Evolutionary conservation across 1,139 yeast genomes (phyloP), one percentile per base, ranked within the genome.

Genomic region (Taphrina communis): DNA sequence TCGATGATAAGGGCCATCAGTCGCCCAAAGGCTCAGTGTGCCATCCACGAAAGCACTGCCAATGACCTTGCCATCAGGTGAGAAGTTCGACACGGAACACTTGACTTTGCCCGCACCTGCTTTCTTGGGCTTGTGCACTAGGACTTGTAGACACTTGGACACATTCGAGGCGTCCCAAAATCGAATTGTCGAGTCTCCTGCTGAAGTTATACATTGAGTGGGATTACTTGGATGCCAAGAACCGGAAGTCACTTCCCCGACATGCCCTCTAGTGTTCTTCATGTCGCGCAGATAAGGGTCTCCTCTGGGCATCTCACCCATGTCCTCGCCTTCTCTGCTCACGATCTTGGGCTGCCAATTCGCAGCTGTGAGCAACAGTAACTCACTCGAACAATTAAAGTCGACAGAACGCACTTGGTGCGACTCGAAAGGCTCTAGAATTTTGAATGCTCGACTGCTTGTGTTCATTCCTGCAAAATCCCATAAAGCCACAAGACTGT

Each of bases 251-350:
- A 79, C 72, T 57, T 75, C 79, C 0, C 80, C 78, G 1, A 75
- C 73, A 72, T 79, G 82, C 7, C 82, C 82, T 60, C 75, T 76
- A 1, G 82, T 79, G 70, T 78, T 78, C 67, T 75, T 76, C 76
- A 78, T 74, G 68, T 79, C 81, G 36, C 78, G 76, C 14, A 79
- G 72, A 69, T 79, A 79, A 77, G 78, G 77, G 60, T 79, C 82
- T 6, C 82, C 82, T 1, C 76, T 72, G 5, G 72, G 73, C 59
- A 71, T 78, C 65, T 76, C 78, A 0, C 74, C 76, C 6, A 75
- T 56, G 19, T 72, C 74, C 7, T 67, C 59, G 7, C 75, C 72
- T n/a, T 71, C 60, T 25, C 71, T 42, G 38, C 70, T 66, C 38
- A 41, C 31, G n/a, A 66, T n/a, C 68, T 72, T 72, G 0, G 80